Conservation (phyloP, 2,329 filamentous ascomycete genomes). For the Bisporella sp. region DNA sequence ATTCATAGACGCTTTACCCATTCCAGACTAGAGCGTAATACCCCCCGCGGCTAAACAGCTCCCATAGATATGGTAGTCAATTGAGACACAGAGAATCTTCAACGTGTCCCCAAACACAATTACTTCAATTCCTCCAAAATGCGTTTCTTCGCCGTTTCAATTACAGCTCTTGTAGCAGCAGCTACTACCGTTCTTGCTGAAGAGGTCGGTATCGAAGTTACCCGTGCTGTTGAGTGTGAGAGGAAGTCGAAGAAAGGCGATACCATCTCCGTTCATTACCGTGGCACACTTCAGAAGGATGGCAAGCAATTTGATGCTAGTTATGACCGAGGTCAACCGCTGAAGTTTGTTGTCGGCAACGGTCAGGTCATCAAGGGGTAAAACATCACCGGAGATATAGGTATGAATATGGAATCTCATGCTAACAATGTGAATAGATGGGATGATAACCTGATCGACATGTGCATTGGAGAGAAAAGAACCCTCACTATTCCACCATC, state of each 20-base stretch:
- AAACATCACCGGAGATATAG: constrained; percentile 25
- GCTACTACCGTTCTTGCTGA: constrained; percentile 20
- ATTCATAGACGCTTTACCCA: too few relatives aligned
- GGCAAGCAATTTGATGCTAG: constrained; percentile 80
- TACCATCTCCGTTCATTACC: constrained; percentile 80
- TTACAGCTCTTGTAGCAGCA: neutral
- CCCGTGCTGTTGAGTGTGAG: constrained; percentile 66
- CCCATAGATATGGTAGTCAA: too few relatives aligned
- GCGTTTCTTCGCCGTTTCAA: constrained; percentile 2
- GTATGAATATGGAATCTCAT: neutral
- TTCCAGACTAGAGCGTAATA: too few relatives aligned
- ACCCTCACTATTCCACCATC: constrained; percentile 85
- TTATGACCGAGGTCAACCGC: constrained; percentile 70
- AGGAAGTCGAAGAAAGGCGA: constrained; percentile 74
- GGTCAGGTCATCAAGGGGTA: constrained; percentile 87
- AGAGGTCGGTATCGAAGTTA: constrained; percentile 69
- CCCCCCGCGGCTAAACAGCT: too few relatives aligned
- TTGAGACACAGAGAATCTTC: too few relatives aligned
- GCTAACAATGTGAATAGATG: constrained; percentile 46
- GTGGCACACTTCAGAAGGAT: constrained; percentile 65
- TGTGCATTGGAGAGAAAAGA: constrained; percentile 94
- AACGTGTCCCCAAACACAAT: too few relatives aligned
- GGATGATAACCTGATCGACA: constrained; percentile 84
- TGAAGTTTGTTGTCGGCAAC: constrained; percentile 71
- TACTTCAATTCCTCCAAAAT: neutral